Evolutionary conservation across 768 basidiomycete species (phyloP), one percentile per base, ranked within the genome.

Genomic region (Boletus pseudo-olivaceus): DNA sequence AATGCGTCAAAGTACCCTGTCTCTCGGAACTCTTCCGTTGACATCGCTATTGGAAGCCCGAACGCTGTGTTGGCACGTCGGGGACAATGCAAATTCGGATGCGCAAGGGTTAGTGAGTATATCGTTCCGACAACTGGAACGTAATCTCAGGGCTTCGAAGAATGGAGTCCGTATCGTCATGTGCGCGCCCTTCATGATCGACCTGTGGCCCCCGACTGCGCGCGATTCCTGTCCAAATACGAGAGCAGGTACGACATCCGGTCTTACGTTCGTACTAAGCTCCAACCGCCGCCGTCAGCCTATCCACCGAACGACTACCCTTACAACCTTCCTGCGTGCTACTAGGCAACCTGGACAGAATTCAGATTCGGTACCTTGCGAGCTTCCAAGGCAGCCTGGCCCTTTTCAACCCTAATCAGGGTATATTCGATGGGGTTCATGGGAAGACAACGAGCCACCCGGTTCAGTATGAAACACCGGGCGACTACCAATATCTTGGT

Each of bases 111-210:
- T n/a, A n/a, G n/a, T n/a, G n/a, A n/a, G n/a, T n/a, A n/a, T n/a
- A n/a, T n/a, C n/a, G n/a, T n/a, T n/a, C n/a, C n/a, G n/a, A n/a
- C n/a, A n/a, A n/a, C n/a, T n/a, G n/a, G n/a, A n/a, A n/a, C n/a
- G 33, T 30, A 51, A 44, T 35, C 26, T 43, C 49, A 44, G 49
- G 57, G 32, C 19, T 32, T 14, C 30, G 35, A 37, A 54, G n/a
- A 66, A 67, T 65, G 64, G 59, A 65, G 60, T 27, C 27, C 17
- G n/a, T n/a, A n/a, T 33, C 14, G 49, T 53, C 56, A 50, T 26
- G 27, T 26, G 51, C 52, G 7, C 45, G 48, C 30, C 46, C 26
- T 60, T 65, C 65, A 67, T 64, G 65, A 64, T 61, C 65, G 64
- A 61, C 56, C 53, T 33, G 49, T 30, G 43, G 23, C 23, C 49